Conservation (phyloP, 176 grass and related monocot genomes). For the Raddia distichophylla region DNA sequence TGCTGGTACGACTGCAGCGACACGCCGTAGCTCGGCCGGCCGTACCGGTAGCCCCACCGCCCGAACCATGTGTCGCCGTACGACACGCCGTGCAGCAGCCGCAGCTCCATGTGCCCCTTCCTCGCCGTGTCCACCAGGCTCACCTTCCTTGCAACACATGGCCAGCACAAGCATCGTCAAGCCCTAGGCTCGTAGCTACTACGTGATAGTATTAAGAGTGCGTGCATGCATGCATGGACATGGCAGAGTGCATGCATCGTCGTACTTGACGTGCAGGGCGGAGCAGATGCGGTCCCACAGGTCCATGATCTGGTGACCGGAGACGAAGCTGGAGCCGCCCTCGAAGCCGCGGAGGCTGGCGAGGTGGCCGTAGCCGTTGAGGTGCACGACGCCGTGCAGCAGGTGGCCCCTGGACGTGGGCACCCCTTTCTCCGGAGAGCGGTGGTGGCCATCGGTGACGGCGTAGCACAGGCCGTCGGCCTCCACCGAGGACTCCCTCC, state of each 20-base stretch:
- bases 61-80: constrained; percentile 89
- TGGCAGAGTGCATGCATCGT: background rate
- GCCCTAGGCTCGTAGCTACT: background rate
- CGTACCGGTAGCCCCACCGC: constrained; percentile 80
- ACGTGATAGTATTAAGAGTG: background rate
- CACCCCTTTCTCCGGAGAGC: constrained; percentile 27
- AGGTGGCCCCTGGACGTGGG: constrained; percentile 47
- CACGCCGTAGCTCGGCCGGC: constrained; percentile 65
- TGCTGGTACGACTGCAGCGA: constrained; percentile 63
- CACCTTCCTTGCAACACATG: constrained; percentile 57
- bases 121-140: constrained; percentile 71
- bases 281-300: constrained; percentile 88
- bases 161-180: background rate
- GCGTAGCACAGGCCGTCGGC: constrained; percentile 52
- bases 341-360: constrained; percentile 68
- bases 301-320: constrained; percentile 83
- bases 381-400: constrained; percentile 84
- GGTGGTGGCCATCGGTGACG: constrained; percentile 10
- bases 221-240: no score
- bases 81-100: constrained; percentile 73
- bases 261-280: constrained; percentile 68
- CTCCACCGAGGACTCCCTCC: constrained; percentile 53
- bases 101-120: constrained; percentile 76
- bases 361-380: constrained; percentile 91
- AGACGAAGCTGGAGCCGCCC: constrained; percentile 78